Conservation (phyloP, 2,329 filamentous ascomycete genomes). For the Tolypocladium tropicale region DNA sequence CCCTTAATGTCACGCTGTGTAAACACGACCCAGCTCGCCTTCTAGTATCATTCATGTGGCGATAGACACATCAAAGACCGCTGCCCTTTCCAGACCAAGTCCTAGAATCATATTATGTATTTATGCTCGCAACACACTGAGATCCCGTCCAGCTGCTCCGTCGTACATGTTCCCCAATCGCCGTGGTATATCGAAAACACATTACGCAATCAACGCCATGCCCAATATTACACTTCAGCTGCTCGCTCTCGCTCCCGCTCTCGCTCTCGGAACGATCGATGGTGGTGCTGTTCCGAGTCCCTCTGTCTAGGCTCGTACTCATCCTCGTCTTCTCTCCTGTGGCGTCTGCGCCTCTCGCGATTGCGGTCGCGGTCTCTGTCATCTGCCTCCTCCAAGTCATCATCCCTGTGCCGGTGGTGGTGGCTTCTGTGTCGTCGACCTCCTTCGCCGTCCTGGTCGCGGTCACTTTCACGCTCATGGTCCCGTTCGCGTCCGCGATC, state of each 20-base stretch:
- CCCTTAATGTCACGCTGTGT: background rate
- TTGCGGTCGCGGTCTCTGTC: conserved; percentile 4
- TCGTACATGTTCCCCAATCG: background rate
- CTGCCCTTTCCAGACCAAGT: background rate
- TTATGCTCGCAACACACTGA: background rate
- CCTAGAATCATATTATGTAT: background rate
- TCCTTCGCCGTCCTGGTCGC: conserved; percentile 16
- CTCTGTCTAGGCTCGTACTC: conserved; percentile 7
- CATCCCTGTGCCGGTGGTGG: conserved; percentile 22
- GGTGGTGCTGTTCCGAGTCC: conserved; percentile 9
- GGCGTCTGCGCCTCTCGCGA: conserved; percentile 10
- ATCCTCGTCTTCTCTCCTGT: conserved; percentile 11
- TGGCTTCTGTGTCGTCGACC: conserved; percentile 17
- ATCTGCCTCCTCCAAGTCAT: conserved; percentile 7
- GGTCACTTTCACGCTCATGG: conserved; percentile 17
- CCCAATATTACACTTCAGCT: background rate
- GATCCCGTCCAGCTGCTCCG: background rate
- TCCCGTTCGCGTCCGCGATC: conserved; percentile 20
- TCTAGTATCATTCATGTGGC: background rate
- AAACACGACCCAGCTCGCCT: background rate
- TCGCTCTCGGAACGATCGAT: conserved; percentile 11
- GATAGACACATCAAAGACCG: background rate
- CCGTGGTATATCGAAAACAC: background rate
- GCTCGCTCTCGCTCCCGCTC: conserved; percentile 11
- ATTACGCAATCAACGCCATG: no score